Evolutionary conservation across 179 eudicot species (phyloP), one percentile per base, ranked within the genome.

Genomic region (Drosera spatulata): DNA sequence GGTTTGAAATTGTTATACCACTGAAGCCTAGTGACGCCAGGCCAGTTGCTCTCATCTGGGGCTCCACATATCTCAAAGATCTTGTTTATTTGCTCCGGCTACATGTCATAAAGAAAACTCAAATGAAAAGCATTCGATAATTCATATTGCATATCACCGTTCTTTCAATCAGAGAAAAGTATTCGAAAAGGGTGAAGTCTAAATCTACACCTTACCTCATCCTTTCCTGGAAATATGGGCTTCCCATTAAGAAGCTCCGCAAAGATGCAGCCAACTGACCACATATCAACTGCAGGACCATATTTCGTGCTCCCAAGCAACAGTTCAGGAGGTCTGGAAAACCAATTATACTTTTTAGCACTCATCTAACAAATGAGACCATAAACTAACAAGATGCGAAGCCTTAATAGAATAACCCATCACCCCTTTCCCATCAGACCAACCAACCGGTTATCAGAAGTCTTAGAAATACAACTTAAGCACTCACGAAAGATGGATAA

Each of bases 11-110:
- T 93, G 75, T 65, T 80, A 67, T 84, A 93, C 91, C 88, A 85
- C 3, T 90, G 95, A 60, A 86, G 82, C 70, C 83, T 93, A 39
- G 95, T 78, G 59, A 93, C 97, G 60, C 97, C 99, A 14, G 97
- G 99, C 99, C 99, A 93, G 49, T 63, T 82, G 59, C 61, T 43
- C 74, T 93, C 99, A 68, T 89, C 99, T 71, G 97, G 97, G 55
- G 83, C 79, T 64, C 99, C 99, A 73, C 95, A 93, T 55, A 84
- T 73, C 64, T 93, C 97, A 64, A 89, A 89, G 58, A 93, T 93
- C 78, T 83, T 86, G 63, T 71, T 86, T 68, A 93, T 75, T 75
- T 89, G 99, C 75, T 89, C 99, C 7, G 97, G 86, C 99, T 93
- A 75, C 66, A 80, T 58, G 8, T 40, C 43, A 11, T 10, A 54